Evolutionary conservation across 768 basidiomycete species (phyloP), one percentile per base, ranked within the genome.

Genomic region (Tylopilus sp.): DNA sequence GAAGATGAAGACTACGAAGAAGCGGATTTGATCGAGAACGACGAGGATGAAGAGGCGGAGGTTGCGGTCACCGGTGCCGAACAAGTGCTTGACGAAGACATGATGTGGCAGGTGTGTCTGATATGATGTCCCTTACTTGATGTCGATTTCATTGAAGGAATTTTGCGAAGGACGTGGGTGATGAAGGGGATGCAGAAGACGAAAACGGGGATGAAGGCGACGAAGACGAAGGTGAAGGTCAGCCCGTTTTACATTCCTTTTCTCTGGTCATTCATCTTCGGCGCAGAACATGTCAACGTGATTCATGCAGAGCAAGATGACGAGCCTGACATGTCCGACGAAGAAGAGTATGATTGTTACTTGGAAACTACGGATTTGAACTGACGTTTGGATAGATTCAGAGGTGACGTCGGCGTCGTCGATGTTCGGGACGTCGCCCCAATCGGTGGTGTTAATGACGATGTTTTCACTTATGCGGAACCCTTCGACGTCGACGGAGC

Each of bases 251-350:
- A 33, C 7, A 25, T 42, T 26, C 6, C 21, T 31, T 33, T 22
- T 44, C 10, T 31, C 42, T 40, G 40, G 41, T n/a, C 26, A 41
- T 47, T 65, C 41, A 69, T 28, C 20, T 11, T 40, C 2, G 12
- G 30, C 12, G 21, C 50, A 76, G 75, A 74, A 23, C 75, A 74
- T 5, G 80, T 85, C 40, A 80, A 81, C 59, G 76, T 83, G 43
- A 79, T 83, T 38, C 82, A 82, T 43, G 78, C 79, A 48, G 82
- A 80, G 39, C 81, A 81, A 55, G 83, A 80, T 26, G 79, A 77
- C 43, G 79, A 80, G 50, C 81, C 76, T 4, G 86, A 84, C 52
- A 70, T 79, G 65, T 87, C 85, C 11, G 83, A 85, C 56, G 85
- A 83, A 46, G 81, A 85, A 57, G 85, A 84, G 73, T 85, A 72